phyloP scores from a whole-genome alignment of 805 yeast genomes.

The Candida vartiovaarae region DNA sequence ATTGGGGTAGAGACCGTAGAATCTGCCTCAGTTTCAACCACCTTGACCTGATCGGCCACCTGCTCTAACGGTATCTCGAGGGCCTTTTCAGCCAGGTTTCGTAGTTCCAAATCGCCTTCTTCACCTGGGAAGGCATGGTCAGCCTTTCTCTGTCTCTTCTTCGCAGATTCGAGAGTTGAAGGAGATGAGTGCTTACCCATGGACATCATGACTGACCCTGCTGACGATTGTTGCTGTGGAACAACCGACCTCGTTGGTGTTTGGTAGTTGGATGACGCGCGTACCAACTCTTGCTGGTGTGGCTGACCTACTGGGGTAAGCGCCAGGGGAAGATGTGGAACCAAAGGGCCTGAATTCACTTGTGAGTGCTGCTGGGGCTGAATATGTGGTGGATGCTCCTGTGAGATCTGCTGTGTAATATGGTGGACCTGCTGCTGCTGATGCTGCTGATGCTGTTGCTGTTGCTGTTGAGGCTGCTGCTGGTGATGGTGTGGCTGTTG shows the following conservation, averaged over 20 bases:
- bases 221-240: constrained; percentile 3
- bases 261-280: constrained; percentile 13
- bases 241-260: constrained; percentile 20
- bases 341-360: neutral
- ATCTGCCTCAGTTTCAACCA: constrained; percentile 28
- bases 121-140: constrained; percentile 24
- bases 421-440: constrained; percentile 6
- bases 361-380: constrained; percentile 2
- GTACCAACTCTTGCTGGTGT: constrained; percentile 1
- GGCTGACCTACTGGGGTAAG: neutral
- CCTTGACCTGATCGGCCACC: constrained; percentile 37
- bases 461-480: constrained; percentile 4
- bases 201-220: neutral
- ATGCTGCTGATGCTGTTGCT: constrained; percentile 4
- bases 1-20: constrained; percentile 18
- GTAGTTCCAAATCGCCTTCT: constrained; percentile 32
- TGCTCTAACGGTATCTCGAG: constrained; percentile 31
- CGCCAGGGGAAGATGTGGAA: neutral
- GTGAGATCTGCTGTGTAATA: neutral
- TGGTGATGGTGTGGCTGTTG: constrained; percentile 6
- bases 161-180: constrained; percentile 17
- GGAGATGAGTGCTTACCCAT: neutral
- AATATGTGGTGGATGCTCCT: constrained; percentile 5
- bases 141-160: constrained; percentile 21
- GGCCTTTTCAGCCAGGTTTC: constrained; percentile 27